These are phyloP conservation scores for Tausonia pullulans DNA, from an alignment of 1,284 basidiomycete genomes.

Conservation along the genomic window DNA sequence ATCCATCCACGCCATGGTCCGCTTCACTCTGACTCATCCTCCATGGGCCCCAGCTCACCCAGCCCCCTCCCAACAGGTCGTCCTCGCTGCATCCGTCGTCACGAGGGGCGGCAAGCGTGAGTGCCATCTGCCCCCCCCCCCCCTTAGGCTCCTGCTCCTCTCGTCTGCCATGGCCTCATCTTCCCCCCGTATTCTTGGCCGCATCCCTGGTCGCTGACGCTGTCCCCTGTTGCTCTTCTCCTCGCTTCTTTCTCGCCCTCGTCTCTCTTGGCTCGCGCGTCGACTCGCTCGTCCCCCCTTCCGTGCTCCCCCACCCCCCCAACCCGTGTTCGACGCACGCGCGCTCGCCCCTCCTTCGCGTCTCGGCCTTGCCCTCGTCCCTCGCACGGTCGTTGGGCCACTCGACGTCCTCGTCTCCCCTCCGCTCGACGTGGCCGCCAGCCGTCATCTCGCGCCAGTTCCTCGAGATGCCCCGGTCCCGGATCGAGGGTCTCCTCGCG, in stretches of 20 bases:
- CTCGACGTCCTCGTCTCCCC: neutral
- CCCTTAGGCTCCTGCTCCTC: neutral
- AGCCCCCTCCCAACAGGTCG: constrained; percentile 27
- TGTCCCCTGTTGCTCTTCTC: neutral
- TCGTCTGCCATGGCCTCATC: neutral
- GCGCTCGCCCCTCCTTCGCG: neutral
- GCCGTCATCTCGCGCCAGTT: constrained; percentile 96
- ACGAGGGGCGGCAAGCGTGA: constrained; percentile 45
- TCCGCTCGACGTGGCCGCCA: constrained; percentile 30
- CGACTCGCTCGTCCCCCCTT: neutral
- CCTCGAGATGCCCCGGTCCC: constrained; percentile 78
- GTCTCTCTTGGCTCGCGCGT: neutral
- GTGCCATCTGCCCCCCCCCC: constrained; percentile 16
- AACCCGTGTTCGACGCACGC: neutral
- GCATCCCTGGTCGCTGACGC: neutral
- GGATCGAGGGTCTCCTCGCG: constrained; percentile 89
- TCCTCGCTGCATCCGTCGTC: constrained; percentile 70
- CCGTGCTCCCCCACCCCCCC: neutral
- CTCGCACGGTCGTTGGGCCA: neutral
- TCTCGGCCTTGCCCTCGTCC: neutral
- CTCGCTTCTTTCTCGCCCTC: neutral
- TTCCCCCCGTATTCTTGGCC: neutral
- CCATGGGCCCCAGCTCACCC: neutral
- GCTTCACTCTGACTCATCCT: neutral
- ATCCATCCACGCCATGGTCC: constrained; percentile 1